Percentiles rank a stretch among this genome's conserved stretches.
Evolutionary conservation across 225 moss, liverwort and hornwort genomes (phyloP).

Genomic region (Physcomitrellopsis africana): DNA sequence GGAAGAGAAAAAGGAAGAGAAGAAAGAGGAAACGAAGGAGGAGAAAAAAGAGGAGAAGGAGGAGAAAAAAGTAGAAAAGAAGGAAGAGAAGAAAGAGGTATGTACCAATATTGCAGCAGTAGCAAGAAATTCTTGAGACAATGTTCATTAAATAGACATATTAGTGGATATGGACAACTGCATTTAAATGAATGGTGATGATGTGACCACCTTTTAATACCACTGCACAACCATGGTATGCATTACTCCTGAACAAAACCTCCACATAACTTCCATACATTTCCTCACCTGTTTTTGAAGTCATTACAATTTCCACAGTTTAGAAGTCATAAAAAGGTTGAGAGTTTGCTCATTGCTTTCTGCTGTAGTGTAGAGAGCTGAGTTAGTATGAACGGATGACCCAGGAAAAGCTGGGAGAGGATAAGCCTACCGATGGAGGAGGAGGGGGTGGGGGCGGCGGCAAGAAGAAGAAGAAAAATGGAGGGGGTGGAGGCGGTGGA

Average conservation of each 20-base stretch:
- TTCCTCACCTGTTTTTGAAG: constrained; percentile 8
- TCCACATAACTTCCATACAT: neutral
- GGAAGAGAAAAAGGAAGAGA: constrained; percentile 29
- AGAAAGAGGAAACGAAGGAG: constrained; percentile 13
- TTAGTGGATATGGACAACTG: too few relatives aligned
- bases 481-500: constrained; percentile 31
- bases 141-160: too few relatives aligned
- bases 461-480: constrained; percentile 42
- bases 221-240: constrained; percentile 22
- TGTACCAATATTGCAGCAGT: too few relatives aligned
- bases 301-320: too few relatives aligned
- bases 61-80: constrained; percentile 19
- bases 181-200: too few relatives aligned
- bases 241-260: neutral
- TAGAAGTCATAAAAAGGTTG: too few relatives aligned
- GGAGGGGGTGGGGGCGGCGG: constrained; percentile 37
- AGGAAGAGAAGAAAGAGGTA: constrained; percentile 31
- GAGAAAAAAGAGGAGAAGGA: constrained; percentile 28
- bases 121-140: too few relatives aligned
- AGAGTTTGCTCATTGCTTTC: too few relatives aligned
- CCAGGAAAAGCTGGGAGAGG: constrained; percentile 51
- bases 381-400: neutral
- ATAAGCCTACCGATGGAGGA: constrained; percentile 45
- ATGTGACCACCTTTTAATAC: too few relatives aligned
- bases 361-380: too few relatives aligned